Percentiles rank a stretch among this genome's conserved stretches.
phyloP scores from a whole-genome alignment of 129 eudicot genomes.

The Helianthus tuberosus region DNA sequence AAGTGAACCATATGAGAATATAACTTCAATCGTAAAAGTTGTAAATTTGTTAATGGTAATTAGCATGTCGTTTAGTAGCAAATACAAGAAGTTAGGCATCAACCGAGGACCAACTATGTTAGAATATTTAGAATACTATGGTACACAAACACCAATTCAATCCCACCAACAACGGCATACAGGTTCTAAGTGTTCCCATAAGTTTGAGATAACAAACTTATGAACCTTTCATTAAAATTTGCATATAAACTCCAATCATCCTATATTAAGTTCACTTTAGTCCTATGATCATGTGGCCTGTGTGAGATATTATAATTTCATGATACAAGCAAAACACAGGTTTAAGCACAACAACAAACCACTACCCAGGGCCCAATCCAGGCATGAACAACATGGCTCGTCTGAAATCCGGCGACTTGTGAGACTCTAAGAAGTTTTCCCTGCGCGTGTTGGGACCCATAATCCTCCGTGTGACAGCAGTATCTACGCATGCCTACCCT shows the following conservation, averaged over 20 bases:
- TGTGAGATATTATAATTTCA: conserved; percentile 15
- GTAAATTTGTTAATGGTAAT: too few relatives aligned
- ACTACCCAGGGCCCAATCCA: conserved; percentile 24
- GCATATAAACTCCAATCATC: conserved; percentile 28
- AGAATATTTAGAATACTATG: too few relatives aligned
- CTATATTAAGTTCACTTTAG: conserved; percentile 12
- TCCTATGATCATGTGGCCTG: conserved; percentile 14
- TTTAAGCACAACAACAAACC: neutral
- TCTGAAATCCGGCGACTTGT: conserved; percentile 60
- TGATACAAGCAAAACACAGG: conserved; percentile 29
- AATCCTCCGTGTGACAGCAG: conserved; percentile 62
- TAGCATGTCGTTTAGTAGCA: too few relatives aligned
- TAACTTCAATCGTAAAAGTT: too few relatives aligned
- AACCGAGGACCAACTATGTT: too few relatives aligned
- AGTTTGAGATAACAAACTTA: neutral
- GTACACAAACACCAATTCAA: too few relatives aligned
- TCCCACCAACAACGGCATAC: neutral
- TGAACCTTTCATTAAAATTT: conserved; percentile 12
- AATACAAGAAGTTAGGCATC: too few relatives aligned
- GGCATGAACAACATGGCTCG: conserved; percentile 59
- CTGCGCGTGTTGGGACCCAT: conserved; percentile 73
- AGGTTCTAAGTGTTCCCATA: neutral
- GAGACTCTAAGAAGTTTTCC: conserved; percentile 54
- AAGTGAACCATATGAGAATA: too few relatives aligned
- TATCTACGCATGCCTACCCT: conserved; percentile 38